Conservation (phyloP, 805 yeast genomes). For the Kluyveromyces aestuarii region DNA sequence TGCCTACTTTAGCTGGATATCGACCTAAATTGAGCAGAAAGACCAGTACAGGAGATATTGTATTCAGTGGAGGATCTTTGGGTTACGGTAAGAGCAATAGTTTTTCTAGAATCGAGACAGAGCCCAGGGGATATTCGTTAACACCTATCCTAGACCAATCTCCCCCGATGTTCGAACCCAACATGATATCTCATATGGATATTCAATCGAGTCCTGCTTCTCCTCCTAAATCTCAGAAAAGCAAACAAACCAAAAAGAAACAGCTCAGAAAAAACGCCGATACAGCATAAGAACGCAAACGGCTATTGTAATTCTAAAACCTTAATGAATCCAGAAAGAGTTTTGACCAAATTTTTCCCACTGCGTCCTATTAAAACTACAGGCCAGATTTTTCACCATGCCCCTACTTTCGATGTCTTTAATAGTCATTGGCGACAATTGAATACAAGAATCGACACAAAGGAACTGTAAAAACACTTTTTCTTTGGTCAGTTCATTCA, state of each 20-base stretch:
- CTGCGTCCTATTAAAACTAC: conserved; percentile 20
- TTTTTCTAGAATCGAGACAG: background rate
- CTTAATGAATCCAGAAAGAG: conserved; percentile 15
- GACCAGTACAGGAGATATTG: conserved; percentile 15
- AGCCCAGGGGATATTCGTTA: background rate
- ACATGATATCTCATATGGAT: background rate
- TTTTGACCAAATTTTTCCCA: conserved; percentile 26
- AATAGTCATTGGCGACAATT: conserved; percentile 22
- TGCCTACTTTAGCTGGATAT: conserved; percentile 7
- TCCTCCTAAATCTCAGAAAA: background rate
- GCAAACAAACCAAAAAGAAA: background rate
- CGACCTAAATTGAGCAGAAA: conserved; percentile 12
- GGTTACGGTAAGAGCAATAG: background rate
- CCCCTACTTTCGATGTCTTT: conserved; percentile 14
- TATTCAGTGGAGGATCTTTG: background rate
- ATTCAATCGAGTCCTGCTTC: background rate
- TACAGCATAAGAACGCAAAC: background rate
- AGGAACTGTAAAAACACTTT: conserved; percentile 13
- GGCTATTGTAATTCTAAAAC: background rate
- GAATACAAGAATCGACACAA: conserved; percentile 20
- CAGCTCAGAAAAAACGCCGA: background rate
- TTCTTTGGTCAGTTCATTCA: conserved; percentile 11
- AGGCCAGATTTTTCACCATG: conserved; percentile 17
- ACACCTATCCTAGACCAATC: background rate
- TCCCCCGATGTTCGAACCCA: background rate